Conservation (phyloP, 1,284 basidiomycete genomes). For the Meira nashicola region DNA sequence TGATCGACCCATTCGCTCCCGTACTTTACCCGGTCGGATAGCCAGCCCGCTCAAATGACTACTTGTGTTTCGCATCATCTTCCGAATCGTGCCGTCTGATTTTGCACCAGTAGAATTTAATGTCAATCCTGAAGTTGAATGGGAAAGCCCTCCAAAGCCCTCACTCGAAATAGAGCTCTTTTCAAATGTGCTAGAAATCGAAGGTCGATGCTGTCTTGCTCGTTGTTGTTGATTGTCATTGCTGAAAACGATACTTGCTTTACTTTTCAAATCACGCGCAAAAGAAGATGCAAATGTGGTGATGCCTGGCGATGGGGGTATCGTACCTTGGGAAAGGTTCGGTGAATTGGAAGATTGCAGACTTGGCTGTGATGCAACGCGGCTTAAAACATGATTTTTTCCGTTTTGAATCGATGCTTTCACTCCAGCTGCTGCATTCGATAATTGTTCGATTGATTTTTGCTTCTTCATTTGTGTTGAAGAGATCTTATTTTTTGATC, state of each 20-base stretch:
- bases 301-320: slow-evolving; percentile 14
- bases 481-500: not conserved
- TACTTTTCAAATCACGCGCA: not conserved
- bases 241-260: not conserved
- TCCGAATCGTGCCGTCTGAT: not conserved
- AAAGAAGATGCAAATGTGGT: slow-evolving; percentile 6
- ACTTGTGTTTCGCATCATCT: no score
- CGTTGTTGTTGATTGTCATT: not conserved
- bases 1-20: no score
- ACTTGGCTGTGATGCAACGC: slow-evolving; percentile 35
- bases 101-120: slow-evolving; percentile 17
- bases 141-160: slow-evolving; percentile 23
- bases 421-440: slow-evolving; percentile 14
- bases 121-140: no score
- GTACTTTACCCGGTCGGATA: no score
- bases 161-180: slow-evolving; percentile 42
- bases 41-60: no score
- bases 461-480: not conserved
- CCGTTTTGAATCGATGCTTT: slow-evolving; percentile 16
- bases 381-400: slow-evolving; percentile 16
- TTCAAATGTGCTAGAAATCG: slow-evolving; percentile 39
- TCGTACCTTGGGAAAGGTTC: slow-evolving; percentile 4
- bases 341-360: slow-evolving; percentile 10
- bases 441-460: slow-evolving; percentile 16
- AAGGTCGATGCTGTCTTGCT: slow-evolving; percentile 25